Base-by-base conservation (phyloP, 768 basidiomycete species). In the Calocera cornea region DNA sequence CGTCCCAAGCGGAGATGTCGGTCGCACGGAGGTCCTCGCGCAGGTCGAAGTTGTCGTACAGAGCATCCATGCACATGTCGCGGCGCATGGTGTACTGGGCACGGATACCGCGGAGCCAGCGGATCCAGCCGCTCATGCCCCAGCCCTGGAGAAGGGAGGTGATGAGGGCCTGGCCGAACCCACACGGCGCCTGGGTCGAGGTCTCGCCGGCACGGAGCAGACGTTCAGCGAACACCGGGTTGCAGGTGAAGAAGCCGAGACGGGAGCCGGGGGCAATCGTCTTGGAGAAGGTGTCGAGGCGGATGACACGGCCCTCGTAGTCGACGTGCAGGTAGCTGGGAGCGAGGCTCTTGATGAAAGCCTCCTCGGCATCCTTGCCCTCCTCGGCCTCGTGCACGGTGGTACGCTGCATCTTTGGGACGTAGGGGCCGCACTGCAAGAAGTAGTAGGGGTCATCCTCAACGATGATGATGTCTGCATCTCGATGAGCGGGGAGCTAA, bases 361-460 rank as follows among this genome's bases (percentile, higher is more conserved):
- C 73, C 38, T 79, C 80, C 27, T 80, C 78, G 34, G 80, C 81
- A 31, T 72, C 77, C 31, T 60, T 60, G 54, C 54, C 54, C 2
- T 60, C 54, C 54, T 71, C 77, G 68, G 65, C 66, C 68, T 73
- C 72, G 40, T 60, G 74, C 3, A 44, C 27, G 1, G 68, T 12
- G 41, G 54, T 69, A 24, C 78, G 79, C 34, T 75, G 76, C 33
- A 71, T 69, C 68, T 83, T 83, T 3, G 79, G 81, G 7, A 79
- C 72, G 74, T 87, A 90, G 1, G 76, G 69, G 0, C 82, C 83
- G 69, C 84, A 77, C 73, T 90, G 88, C 27, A 90, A 78, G 78
- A 89, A 88, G 76, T 83, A 86, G 75, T 91, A 90, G 2, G 90
- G 90, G 75, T 91, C 90, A 71, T 92, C 90, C 78, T 92, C 89